phyloP scores from a whole-genome alignment of 2,329 filamentous ascomycete genomes.

The Alternaria gaisen region DNA sequence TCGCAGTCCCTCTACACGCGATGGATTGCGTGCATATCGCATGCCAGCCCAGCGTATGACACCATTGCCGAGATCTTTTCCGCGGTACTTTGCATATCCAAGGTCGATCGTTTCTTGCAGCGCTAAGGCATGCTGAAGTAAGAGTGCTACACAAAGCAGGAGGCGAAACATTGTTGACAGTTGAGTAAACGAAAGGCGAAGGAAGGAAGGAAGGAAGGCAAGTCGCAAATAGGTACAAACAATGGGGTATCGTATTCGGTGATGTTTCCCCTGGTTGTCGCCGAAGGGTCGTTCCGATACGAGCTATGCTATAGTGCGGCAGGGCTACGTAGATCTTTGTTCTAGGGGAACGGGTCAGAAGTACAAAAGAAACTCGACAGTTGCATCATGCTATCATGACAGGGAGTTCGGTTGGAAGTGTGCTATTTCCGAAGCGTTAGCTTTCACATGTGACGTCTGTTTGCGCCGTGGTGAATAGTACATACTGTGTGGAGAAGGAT shows the following conservation, averaged over 20 bases:
- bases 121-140: conserved; percentile 38
- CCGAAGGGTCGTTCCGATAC: conserved; percentile 7
- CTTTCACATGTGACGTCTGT: background rate
- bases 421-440: conserved; percentile 6
- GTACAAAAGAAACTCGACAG: background rate
- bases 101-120: conserved; percentile 65
- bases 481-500: conserved; percentile 1
- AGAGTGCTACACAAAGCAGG: conserved; percentile 36
- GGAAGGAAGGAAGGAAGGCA: background rate
- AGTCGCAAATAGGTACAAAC: background rate
- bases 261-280: conserved; percentile 1
- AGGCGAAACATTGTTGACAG: conserved; percentile 28
- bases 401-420: background rate
- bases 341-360: conserved; percentile 1
- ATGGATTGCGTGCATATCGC: conserved; percentile 66
- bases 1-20: conserved; percentile 52
- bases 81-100: conserved; percentile 72
- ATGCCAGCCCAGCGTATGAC: conserved; percentile 78
- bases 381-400: conserved; percentile 11
- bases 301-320: conserved; percentile 7
- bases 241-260: conserved; percentile 3
- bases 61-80: conserved; percentile 63
- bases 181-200: background rate
- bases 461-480: background rate
- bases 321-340: conserved; percentile 2